Base-by-base conservation (phyloP, 2,329 filamentous ascomycete genomes). In the Gremmenia infestans region DNA sequence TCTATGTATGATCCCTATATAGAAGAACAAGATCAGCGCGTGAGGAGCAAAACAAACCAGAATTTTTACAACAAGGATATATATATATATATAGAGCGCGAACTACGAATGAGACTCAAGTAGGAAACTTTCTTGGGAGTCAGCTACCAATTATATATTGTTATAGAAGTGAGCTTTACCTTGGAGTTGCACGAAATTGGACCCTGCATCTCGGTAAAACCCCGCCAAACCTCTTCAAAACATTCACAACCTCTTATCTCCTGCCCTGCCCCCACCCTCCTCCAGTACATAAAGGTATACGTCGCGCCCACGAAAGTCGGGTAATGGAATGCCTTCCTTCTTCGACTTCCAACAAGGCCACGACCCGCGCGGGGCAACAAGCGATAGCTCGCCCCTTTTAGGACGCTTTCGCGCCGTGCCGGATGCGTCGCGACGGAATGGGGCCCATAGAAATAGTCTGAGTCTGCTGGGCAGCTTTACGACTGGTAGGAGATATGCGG, bases 301-400 rank as follows among this genome's bases (percentile, higher is more conserved):
- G 9, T 40, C 45, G 32, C 11, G n/a, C 22, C 14, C 17, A 19
- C 46, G 9, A 57, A 35, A 46, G 12, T 35, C 8, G 52, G 55
- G 56, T 50, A 55, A 58, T 63, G 58, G 63, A 65, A 86, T 86
- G 82, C 81, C 83, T 67, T 76, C 78, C 66, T 84, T 86, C 76
- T 87, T 87, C 73, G 77, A 80, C 69, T 87, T 87, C 72, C 83
- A 83, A 60, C 83, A 83, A 67, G 84, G 83, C 70, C 78, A 74
- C 66, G 84, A 87, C 72, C 78, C 81, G 60, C 78, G 75, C 64
- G 73, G 76, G 50, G 70, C 71, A 52, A 70, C 68, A 56, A 74
- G 74, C 63, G 79, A 85, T 65, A 73, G 81, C 43, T 81, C 83
- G 17, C 82, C 84, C 23, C 72, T 86, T 8, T 78, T 87, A 2